Evolutionary conservation across 495 filamentous ascomycete genomes (phyloP).

Genomic region (Chaetomidium leptoderma): DNA sequence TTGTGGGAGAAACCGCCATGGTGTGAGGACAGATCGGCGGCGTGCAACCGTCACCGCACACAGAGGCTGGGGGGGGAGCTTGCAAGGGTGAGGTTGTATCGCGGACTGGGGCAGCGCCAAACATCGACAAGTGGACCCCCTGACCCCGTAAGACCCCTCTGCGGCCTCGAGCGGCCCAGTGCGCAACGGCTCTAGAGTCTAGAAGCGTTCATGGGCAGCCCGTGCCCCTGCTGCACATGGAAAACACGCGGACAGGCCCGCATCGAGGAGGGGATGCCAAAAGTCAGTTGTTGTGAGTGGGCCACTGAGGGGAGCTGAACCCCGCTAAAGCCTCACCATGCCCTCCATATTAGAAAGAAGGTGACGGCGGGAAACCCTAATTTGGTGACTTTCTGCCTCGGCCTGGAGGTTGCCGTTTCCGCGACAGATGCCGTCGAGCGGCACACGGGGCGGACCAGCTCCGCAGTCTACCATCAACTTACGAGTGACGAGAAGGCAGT

Average conservation of each 20-base stretch:
- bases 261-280: too few species aligned
- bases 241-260: too few species aligned
- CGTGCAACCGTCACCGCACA: not conserved
- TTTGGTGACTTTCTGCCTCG: too few species aligned
- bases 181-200: too few species aligned
- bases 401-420: not conserved
- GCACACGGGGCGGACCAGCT: not conserved
- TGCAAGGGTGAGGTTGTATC: constrained; percentile 16
- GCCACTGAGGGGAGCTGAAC: not conserved
- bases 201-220: too few species aligned
- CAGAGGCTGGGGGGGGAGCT: not conserved
- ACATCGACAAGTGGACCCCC: not conserved
- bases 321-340: constrained; percentile 1
- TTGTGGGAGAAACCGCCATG: not conserved
- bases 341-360: not conserved
- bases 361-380: not conserved
- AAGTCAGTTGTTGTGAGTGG: too few species aligned
- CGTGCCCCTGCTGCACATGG: too few species aligned
- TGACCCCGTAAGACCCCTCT: too few species aligned
- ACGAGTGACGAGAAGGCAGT: not conserved
- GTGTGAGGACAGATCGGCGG: constrained; percentile 12
- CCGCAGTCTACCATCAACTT: not conserved
- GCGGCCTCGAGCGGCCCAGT: too few species aligned
- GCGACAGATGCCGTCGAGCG: not conserved
- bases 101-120: not conserved